A percentile compares a stretch with the other conserved stretches of the same genome.
These are phyloP conservation scores for Purpureocillium lavendulum DNA, from an alignment of 2,329 filamentous ascomycete species.

Conservation along the genomic window DNA sequence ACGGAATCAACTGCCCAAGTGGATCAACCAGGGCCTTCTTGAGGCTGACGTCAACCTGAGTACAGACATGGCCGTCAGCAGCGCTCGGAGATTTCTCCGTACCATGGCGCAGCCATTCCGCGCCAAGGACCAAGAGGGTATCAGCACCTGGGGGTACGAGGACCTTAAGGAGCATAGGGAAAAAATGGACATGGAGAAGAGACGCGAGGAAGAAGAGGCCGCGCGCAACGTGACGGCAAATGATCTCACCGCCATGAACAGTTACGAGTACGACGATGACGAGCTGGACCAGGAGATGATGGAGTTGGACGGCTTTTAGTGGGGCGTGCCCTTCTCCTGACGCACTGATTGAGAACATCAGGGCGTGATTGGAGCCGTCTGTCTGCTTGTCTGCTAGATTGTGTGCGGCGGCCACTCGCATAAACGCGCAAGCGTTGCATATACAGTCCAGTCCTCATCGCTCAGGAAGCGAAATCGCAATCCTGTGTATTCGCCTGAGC, in stretches of 20 bases:
- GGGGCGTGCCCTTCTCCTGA: too few species aligned
- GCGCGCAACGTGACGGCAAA: constrained; percentile 16
- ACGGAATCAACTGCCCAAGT: constrained; percentile 81
- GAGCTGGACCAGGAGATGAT: constrained; percentile 48
- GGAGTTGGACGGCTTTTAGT: constrained; percentile 34
- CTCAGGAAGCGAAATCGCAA: too few species aligned
- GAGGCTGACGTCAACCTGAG: constrained; percentile 85
- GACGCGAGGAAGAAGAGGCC: constrained; percentile 49
- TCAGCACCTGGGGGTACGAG: constrained; percentile 81
- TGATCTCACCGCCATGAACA: constrained; percentile 16
- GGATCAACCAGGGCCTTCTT: constrained; percentile 84
- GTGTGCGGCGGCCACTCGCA: too few species aligned
- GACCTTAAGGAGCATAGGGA: constrained; percentile 74
- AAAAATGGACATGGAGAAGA: constrained; percentile 61
- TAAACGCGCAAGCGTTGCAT: too few species aligned
- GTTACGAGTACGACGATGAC: constrained; percentile 44
- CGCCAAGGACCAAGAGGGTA: constrained; percentile 76
- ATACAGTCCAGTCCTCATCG: too few species aligned
- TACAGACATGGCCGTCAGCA: constrained; percentile 89
- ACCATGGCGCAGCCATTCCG: constrained; percentile 90
- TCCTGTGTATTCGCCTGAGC: too few species aligned
- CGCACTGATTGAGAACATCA: too few species aligned
- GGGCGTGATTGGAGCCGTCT: too few species aligned
- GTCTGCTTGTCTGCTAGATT: too few species aligned
- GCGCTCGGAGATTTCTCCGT: constrained; percentile 79